Percentiles rank a stretch among this genome's conserved stretches.
Evolutionary conservation across 2,329 filamentous ascomycete genomes (phyloP).

Genomic region (Colletotrichum graminicola): DNA sequence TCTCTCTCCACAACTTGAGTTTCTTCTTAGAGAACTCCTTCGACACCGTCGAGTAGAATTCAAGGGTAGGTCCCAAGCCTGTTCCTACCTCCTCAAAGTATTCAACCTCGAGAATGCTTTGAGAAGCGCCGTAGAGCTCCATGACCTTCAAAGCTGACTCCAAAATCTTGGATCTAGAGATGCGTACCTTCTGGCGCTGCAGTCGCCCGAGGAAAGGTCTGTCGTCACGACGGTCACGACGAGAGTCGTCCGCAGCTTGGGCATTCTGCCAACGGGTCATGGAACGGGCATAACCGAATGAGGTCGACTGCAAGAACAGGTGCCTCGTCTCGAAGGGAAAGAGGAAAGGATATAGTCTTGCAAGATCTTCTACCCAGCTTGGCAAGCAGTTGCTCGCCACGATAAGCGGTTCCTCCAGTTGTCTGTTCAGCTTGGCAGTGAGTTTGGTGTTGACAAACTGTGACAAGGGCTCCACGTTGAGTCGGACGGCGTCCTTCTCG

Average conservation of each 20-base stretch:
- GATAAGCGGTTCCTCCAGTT: constrained; percentile 95
- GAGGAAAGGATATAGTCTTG: constrained; percentile 93
- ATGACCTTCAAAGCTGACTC: constrained; percentile 98
- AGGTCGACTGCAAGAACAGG: constrained; percentile 96
- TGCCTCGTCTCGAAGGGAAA: constrained; percentile 99
- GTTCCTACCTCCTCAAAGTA: constrained; percentile 99
- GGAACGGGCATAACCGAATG: constrained; percentile 96
- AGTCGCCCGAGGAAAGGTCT: constrained; percentile 90
- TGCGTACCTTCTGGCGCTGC: constrained; percentile 97
- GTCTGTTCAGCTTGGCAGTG: constrained; percentile 96
- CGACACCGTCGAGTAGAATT: constrained; percentile 98
- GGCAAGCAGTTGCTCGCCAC: constrained; percentile 97
- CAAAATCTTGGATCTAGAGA: constrained; percentile 92
- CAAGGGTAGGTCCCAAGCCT: constrained; percentile 91
- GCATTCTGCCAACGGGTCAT: constrained; percentile 98
- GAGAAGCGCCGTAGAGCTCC: constrained; percentile 97
- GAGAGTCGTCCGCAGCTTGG: constrained; percentile 82
- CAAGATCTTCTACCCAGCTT: constrained; percentile 95
- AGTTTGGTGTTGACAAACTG: constrained; percentile 99
- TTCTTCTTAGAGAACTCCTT: constrained; percentile 98
- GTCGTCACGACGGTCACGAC: constrained; percentile 88
- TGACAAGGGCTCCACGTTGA: constrained; percentile 85
- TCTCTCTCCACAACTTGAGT: constrained; percentile 95
- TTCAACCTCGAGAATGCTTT: constrained; percentile 95
- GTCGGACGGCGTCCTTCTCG: constrained; percentile 71